These are phyloP conservation scores for Penstemon davidsonii DNA, from an alignment of 257 asterid species.

Conservation along the genomic window DNA sequence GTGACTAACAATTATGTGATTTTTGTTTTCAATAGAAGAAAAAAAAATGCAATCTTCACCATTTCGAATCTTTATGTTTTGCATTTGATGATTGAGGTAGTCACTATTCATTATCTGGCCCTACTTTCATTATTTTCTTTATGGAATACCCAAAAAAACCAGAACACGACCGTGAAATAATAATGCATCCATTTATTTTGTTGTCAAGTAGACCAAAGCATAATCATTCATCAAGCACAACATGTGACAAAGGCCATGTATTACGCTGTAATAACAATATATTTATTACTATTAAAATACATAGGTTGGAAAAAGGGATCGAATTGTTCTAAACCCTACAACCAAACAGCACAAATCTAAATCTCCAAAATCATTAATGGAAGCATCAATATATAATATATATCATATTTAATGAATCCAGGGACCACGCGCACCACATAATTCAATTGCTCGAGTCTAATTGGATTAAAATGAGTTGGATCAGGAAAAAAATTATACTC, in stretches of 20 bases:
- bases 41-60: background rate
- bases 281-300: background rate
- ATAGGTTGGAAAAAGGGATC: background rate
- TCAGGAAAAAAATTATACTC: no score
- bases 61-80: background rate
- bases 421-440: slow-evolving; percentile 23
- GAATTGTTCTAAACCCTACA: background rate
- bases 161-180: slow-evolving; percentile 27
- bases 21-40: background rate
- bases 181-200: slow-evolving; percentile 37
- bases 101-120: background rate
- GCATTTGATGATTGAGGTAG: background rate
- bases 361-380: background rate
- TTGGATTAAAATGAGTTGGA: no score
- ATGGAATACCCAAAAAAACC: background rate
- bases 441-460: background rate
- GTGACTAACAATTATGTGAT: background rate
- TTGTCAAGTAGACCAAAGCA: slow-evolving; percentile 35
- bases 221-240: slow-evolving; percentile 43
- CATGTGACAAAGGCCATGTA: slow-evolving; percentile 46
- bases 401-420: slow-evolving; percentile 11
- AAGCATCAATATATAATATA: background rate
- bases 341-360: background rate
- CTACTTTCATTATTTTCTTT: background rate
- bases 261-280: slow-evolving; percentile 24